Evolutionary conservation across 495 filamentous ascomycete species (phyloP).

Genomic region (Tuber aestivum): DNA sequence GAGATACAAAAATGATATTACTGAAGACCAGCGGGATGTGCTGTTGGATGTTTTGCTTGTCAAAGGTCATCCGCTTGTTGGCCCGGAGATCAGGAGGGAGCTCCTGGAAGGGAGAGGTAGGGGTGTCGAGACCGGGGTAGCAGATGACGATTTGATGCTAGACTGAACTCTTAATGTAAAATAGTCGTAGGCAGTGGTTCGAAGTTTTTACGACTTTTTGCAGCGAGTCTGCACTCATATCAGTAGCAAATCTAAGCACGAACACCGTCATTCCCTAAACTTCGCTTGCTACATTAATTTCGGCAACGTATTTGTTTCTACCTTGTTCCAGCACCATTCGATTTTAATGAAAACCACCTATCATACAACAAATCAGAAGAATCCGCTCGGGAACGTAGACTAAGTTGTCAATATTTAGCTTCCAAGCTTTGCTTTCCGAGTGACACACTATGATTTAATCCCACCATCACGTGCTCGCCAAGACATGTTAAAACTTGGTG

Average conservation of each 20-base stretch:
- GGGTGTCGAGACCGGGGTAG: conserved; percentile 61
- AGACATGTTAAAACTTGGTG: not conserved
- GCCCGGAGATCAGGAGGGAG: conserved; percentile 86
- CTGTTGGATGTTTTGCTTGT: conserved; percentile 80
- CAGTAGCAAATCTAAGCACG: not conserved
- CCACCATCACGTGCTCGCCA: not conserved
- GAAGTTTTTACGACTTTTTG: not conserved
- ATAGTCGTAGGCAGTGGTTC: not conserved
- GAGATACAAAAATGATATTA: conserved; percentile 86
- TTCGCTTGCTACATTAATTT: not conserved
- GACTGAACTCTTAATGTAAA: conserved; percentile 40
- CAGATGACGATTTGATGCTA: conserved; percentile 75
- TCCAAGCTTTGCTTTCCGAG: too few relatives aligned
- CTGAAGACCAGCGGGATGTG: conserved; percentile 87
- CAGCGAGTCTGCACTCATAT: not conserved
- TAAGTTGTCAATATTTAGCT: not conserved
- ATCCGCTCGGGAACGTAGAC: not conserved
- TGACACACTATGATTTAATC: not conserved
- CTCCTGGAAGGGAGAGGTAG: conserved; percentile 81
- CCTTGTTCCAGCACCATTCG: not conserved
- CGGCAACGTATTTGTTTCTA: not conserved
- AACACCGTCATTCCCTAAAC: not conserved
- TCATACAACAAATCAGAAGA: not conserved
- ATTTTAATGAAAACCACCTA: not conserved
- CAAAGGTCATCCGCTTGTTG: conserved; percentile 81